A percentile compares a stretch with the other conserved stretches of the same genome.
Evolutionary conservation across 73 alveolate genomes (phyloP).

Genomic region (Tetrahymena elliotti): DNA sequence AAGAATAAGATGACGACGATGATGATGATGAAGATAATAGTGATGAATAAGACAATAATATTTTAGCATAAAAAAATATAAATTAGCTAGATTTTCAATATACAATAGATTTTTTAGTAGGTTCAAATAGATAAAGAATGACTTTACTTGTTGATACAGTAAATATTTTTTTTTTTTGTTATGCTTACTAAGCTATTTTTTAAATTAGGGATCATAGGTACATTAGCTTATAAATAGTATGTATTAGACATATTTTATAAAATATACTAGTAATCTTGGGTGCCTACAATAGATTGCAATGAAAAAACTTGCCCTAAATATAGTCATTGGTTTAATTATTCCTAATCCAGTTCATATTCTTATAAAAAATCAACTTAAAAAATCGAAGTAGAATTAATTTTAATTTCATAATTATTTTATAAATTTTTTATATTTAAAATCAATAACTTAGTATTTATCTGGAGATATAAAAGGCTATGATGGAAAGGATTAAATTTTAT

Average conservation of each 20-base stretch:
- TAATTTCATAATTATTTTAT: neutral
- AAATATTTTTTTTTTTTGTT: neutral
- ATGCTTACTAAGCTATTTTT: neutral
- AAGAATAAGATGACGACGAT: neutral
- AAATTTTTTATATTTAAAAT: neutral
- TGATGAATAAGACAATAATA: neutral
- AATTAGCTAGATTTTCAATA: neutral
- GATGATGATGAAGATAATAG: neutral
- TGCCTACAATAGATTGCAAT: neutral
- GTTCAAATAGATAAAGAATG: neutral
- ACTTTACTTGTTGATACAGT: neutral
- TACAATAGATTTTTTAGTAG: neutral
- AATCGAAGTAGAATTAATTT: neutral
- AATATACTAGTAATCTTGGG: neutral
- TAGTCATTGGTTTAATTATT: neutral
- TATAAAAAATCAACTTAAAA: neutral
- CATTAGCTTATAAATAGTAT: neutral
- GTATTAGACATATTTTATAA: neutral
- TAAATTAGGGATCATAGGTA: neutral
- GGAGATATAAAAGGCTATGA: neutral
- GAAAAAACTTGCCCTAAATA: neutral
- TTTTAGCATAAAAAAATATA: neutral
- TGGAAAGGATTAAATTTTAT: neutral
- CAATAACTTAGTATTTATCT: neutral
- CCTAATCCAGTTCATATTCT: neutral